These are phyloP conservation scores for Leersia perrieri DNA, from an alignment of 176 grass and related monocot species.

Conservation along the genomic window DNA sequence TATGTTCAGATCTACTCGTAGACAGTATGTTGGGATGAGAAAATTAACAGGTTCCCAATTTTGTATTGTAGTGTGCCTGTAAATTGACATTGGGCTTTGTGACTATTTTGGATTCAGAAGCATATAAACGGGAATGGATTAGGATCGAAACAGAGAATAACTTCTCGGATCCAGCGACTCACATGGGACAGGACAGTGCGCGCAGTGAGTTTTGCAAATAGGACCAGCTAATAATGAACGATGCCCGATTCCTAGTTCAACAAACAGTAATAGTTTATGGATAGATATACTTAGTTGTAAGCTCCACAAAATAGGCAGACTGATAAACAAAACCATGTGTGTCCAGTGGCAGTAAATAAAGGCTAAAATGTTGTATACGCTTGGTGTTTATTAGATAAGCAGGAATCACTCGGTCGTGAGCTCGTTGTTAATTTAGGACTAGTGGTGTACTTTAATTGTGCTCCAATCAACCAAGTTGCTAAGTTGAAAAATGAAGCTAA, in stretches of 20 bases:
- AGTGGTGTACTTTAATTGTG: not conserved
- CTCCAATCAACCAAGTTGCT: not conserved
- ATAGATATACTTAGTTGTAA: not conserved
- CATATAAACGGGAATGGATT: not conserved
- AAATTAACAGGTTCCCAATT: not conserved
- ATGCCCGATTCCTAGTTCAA: not conserved
- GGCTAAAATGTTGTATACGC: not conserved
- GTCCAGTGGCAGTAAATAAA: not conserved
- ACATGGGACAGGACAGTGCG: not conserved
- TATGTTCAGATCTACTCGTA: not conserved
- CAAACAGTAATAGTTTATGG: not conserved
- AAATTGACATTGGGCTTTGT: not conserved
- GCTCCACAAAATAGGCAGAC: not conserved
- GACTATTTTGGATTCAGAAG: not conserved
- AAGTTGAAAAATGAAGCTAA: not conserved
- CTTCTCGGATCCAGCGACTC: constrained; percentile 23
- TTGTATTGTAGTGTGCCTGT: not conserved
- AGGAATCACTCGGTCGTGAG: constrained; percentile 14
- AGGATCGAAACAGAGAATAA: not conserved
- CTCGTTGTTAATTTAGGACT: constrained; percentile 1
- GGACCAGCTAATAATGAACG: not conserved
- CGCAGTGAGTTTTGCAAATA: too few species aligned
- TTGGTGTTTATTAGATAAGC: constrained; percentile 20
- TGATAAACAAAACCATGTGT: not conserved
- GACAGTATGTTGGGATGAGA: not conserved